phyloP scores from a whole-genome alignment of 352 stramenopile species.

The Saprolegnia parasitica region DNA sequence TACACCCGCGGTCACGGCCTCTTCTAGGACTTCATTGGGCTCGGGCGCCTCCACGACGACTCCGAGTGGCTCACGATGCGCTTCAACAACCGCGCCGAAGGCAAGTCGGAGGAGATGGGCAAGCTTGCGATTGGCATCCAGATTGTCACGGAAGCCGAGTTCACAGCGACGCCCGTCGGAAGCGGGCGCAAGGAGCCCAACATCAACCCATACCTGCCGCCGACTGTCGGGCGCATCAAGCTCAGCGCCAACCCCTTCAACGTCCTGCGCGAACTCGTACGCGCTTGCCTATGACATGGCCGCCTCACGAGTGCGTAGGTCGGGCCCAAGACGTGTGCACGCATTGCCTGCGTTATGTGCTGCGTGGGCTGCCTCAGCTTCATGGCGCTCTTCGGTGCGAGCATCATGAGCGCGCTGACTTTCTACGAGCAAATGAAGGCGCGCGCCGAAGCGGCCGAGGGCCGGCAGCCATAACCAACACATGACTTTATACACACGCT shows the following conservation, averaged over 20 bases:
- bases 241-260: constrained; percentile 77
- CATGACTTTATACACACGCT: neutral
- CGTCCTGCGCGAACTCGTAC: constrained; percentile 66
- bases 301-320: constrained; percentile 33
- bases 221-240: constrained; percentile 78
- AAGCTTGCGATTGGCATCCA: constrained; percentile 58
- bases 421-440: constrained; percentile 45
- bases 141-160: constrained; percentile 84
- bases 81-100: constrained; percentile 67
- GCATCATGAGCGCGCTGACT: constrained; percentile 71
- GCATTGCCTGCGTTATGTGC: constrained; percentile 45
- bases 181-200: constrained; percentile 83
- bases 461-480: neutral
- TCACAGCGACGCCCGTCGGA: constrained; percentile 61
- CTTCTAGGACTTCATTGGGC: constrained; percentile 65
- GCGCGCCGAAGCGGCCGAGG: neutral
- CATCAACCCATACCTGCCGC: constrained; percentile 86
- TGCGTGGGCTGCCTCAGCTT: constrained; percentile 59
- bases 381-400: constrained; percentile 60
- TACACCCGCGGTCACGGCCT: too few relatives aligned
- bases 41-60: constrained; percentile 67
- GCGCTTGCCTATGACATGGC: constrained; percentile 29
- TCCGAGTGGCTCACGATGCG: constrained; percentile 72
- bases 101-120: constrained; percentile 61
- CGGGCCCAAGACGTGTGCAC: constrained; percentile 52